Evolutionary conservation across 805 yeast species (phyloP).

Genomic region (Spathaspora sp.): DNA sequence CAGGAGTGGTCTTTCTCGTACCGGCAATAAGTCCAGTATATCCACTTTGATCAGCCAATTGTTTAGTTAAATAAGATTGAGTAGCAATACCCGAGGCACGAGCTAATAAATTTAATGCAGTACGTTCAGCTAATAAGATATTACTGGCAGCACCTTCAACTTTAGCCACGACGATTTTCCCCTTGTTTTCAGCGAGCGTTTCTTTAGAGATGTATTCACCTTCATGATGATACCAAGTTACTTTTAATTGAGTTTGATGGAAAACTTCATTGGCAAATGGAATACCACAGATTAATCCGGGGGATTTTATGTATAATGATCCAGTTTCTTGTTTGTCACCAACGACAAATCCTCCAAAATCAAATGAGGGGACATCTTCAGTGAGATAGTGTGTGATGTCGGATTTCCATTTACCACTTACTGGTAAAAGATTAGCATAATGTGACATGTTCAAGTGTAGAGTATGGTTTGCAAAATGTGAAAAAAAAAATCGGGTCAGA

Average conservation of each 20-base stretch:
- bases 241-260: conserved; percentile 65
- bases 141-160: conserved; percentile 80
- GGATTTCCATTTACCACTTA: conserved; percentile 76
- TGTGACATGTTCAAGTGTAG: conserved; percentile 6
- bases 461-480: not conserved
- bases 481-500: not conserved
- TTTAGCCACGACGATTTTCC: conserved; percentile 66
- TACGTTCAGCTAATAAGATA: conserved; percentile 79
- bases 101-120: conserved; percentile 77
- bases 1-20: conserved; percentile 97
- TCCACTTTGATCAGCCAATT: conserved; percentile 62
- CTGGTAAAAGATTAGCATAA: conserved; percentile 61
- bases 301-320: conserved; percentile 73
- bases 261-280: conserved; percentile 89
- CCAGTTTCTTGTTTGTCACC: conserved; percentile 72
- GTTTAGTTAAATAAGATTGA: conserved; percentile 53
- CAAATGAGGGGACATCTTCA: conserved; percentile 93
- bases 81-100: conserved; percentile 89
- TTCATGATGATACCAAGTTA: conserved; percentile 72
- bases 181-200: conserved; percentile 44
- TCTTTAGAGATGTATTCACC: conserved; percentile 49
- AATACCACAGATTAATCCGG: conserved; percentile 78
- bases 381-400: conserved; percentile 70
- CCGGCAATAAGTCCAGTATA: conserved; percentile 89
- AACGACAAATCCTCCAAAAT: conserved; percentile 94